phyloP scores from a whole-genome alignment of 768 basidiomycete genomes.

The Coprinellus micaceus region DNA sequence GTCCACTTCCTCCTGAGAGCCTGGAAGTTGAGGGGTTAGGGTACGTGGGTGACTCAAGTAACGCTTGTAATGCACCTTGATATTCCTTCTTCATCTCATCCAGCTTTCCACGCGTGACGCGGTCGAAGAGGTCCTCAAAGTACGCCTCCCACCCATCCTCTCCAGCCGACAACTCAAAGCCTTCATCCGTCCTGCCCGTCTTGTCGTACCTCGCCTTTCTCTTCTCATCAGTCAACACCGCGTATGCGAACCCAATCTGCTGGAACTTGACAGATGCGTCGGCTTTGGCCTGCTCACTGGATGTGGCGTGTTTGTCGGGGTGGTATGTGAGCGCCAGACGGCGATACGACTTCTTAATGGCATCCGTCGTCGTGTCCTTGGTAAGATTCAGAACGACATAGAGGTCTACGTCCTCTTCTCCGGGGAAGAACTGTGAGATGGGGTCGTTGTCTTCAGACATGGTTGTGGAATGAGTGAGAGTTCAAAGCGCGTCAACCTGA shows the following conservation, averaged over 20 bases:
- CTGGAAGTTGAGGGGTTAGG: constrained; percentile 38
- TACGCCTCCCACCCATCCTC: constrained; percentile 95
- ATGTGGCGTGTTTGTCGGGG: constrained; percentile 82
- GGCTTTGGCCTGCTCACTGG: constrained; percentile 56
- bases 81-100: constrained; percentile 94
- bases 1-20: constrained; percentile 77
- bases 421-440: constrained; percentile 73
- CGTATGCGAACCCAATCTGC: constrained; percentile 92
- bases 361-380: constrained; percentile 52
- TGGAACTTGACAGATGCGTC: constrained; percentile 80
- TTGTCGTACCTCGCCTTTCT: constrained; percentile 74
- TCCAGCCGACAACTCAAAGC: constrained; percentile 61
- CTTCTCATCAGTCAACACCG: constrained; percentile 78
- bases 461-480: constrained; percentile 11
- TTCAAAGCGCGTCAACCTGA: neutral
- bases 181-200: constrained; percentile 85
- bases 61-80: constrained; percentile 56
- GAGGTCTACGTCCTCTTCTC: constrained; percentile 66
- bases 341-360: constrained; percentile 83
- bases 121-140: constrained; percentile 86
- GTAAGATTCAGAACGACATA: constrained; percentile 68
- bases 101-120: constrained; percentile 78
- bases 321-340: constrained; percentile 78
- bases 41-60: neutral
- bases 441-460: constrained; percentile 73